Evolutionary conservation across 139 green algal genomes (phyloP).

Genomic region (Tetraselmis striata): DNA sequence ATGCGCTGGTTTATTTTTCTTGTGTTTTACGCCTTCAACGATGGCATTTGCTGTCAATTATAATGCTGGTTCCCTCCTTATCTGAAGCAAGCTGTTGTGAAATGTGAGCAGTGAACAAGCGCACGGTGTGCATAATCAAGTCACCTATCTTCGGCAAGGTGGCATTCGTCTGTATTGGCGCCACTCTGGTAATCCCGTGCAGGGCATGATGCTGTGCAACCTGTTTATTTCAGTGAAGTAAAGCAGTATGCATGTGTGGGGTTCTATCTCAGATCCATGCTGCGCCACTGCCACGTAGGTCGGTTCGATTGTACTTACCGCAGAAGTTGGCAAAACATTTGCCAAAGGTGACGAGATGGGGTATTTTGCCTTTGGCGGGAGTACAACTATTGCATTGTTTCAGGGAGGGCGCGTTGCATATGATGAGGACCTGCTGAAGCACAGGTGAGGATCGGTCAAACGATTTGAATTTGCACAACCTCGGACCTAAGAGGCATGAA

Average conservation of each 20-base stretch:
- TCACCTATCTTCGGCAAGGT: slow-evolving; percentile 25
- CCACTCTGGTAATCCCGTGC: slow-evolving; percentile 20
- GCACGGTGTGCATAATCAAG: slow-evolving; percentile 27
- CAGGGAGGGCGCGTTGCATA: slow-evolving; percentile 15
- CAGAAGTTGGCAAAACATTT: slow-evolving; percentile 7
- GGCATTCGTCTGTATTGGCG: slow-evolving; percentile 37
- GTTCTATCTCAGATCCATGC: background rate
- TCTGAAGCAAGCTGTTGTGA: background rate
- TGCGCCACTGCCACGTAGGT: too few species aligned
- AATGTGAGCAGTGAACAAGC: slow-evolving; percentile 36
- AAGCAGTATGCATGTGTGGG: background rate
- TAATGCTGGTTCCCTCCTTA: too few species aligned
- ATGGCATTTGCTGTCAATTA: too few species aligned
- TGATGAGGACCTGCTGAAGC: slow-evolving; percentile 32
- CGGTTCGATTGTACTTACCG: slow-evolving; percentile 17
- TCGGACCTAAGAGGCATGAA: too few species aligned
- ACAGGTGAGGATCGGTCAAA: too few species aligned
- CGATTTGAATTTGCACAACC: too few species aligned
- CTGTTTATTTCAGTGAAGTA: background rate
- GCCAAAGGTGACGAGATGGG: slow-evolving; percentile 40
- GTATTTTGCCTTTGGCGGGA: slow-evolving; percentile 51
- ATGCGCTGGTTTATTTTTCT: background rate
- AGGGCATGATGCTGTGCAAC: background rate
- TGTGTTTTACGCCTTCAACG: too few species aligned
- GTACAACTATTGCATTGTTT: slow-evolving; percentile 35